phyloP scores from a whole-genome alignment of 768 basidiomycete genomes.

The Dacryopinax primogenitus region DNA sequence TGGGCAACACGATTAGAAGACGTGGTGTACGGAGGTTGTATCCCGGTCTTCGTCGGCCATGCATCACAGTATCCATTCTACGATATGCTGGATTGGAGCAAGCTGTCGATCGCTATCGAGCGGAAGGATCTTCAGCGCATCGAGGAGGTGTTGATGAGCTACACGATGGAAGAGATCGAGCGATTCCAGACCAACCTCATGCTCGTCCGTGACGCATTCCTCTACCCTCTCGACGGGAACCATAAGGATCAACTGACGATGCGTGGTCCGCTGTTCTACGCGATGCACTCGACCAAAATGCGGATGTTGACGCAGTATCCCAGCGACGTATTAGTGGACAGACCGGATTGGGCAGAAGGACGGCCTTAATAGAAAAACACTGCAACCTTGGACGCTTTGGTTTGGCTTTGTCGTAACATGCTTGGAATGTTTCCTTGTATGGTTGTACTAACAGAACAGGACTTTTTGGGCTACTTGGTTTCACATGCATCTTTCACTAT shows the following conservation, averaged over 20 bases:
- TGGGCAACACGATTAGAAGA: constrained; percentile 32
- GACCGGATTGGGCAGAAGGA: not conserved
- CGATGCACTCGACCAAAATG: constrained; percentile 28
- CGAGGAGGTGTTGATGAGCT: constrained; percentile 26
- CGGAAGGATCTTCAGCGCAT: constrained; percentile 29
- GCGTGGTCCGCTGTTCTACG: constrained; percentile 29
- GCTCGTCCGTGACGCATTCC: constrained; percentile 29
- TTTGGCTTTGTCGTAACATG: not conserved
- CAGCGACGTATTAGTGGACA: constrained; percentile 8
- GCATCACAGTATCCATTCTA: constrained; percentile 30
- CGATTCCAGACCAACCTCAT: constrained; percentile 30
- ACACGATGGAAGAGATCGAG: constrained; percentile 22
- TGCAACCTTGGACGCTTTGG: not conserved
- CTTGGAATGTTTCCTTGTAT: not conserved
- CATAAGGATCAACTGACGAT: constrained; percentile 25
- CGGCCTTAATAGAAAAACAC: not conserved
- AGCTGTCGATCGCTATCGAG: constrained; percentile 28
- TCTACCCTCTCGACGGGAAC: constrained; percentile 26
- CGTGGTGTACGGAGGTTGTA: constrained; percentile 33
- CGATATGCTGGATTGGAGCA: constrained; percentile 30
- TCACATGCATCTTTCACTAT: not conserved
- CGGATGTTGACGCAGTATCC: constrained; percentile 26
- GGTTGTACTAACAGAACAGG: not conserved
- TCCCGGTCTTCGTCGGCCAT: constrained; percentile 32
- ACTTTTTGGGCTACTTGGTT: not conserved